phyloP scores from a whole-genome alignment of 768 basidiomycete species.

The Pulveroboletus sp. region DNA sequence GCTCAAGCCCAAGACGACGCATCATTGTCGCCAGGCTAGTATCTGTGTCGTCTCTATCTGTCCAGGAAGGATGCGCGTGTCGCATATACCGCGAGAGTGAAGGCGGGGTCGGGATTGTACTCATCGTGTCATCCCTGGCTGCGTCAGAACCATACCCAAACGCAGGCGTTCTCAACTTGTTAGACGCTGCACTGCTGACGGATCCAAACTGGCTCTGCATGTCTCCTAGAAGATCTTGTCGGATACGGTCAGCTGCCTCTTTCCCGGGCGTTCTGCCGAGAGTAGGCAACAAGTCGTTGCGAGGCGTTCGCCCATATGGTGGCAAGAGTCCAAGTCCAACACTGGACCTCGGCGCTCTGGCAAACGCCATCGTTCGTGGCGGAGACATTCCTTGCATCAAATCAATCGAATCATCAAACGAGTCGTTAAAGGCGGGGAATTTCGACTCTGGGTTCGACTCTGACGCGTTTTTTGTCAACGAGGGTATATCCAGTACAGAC shows the following conservation, averaged over 20 bases:
- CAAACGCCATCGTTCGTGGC: constrained; percentile 53
- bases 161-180: constrained; percentile 26
- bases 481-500: constrained; percentile 46
- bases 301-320: constrained; percentile 61
- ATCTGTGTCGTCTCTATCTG: constrained; percentile 50
- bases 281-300: constrained; percentile 44
- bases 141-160: constrained; percentile 22
- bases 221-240: constrained; percentile 59
- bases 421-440: constrained; percentile 31
- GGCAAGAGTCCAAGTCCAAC: constrained; percentile 32
- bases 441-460: constrained; percentile 45
- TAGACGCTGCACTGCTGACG: constrained; percentile 9
- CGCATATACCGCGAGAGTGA: constrained; percentile 67
- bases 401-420: constrained; percentile 39
- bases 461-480: constrained; percentile 36
- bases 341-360: constrained; percentile 37
- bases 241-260: constrained; percentile 69
- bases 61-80: constrained; percentile 32
- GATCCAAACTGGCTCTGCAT: constrained; percentile 38
- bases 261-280: constrained; percentile 67
- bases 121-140: constrained; percentile 57
- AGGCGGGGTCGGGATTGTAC: constrained; percentile 67
- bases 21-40: constrained; percentile 70
- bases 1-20: constrained; percentile 53
- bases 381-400: constrained; percentile 47